Evolutionary conservation across 1,139 yeast species (phyloP), one percentile per base, ranked within the genome.

Genomic region (Blastobotrys illinoisensis): DNA sequence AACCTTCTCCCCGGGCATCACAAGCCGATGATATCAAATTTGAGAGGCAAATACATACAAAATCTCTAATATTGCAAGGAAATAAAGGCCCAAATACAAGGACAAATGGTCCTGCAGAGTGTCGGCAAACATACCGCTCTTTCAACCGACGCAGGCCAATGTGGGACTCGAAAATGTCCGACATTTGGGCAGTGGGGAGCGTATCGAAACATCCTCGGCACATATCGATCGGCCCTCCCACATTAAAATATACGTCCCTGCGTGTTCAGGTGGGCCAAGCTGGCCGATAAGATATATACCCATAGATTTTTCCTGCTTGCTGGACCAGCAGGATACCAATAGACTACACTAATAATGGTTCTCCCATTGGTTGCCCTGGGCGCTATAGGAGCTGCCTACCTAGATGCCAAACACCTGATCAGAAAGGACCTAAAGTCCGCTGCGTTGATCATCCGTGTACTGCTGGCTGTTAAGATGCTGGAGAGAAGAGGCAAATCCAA

Each of bases 401-500:
- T 70, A 11, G 74, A 72, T 49, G 63, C 73, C 14, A 60, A 61
- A 18, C 60, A 64, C 14, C 65, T 64, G 26, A 49, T 72, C 16
- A 47, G 59, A n/a, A 61, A 62, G 13, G 77, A 74, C 53, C 18
- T 51, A 11, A 40, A 47, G 46, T 44, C 46, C 18, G 40, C 40
- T 32, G 40, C 40, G 40, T 2, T 11, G 14, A 6, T 32, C 11
- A 32, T 32, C 16, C 5, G 16, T 6, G 16, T 13, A 2, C 1
- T n/a, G 13, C 2, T 32, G 11, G 16, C 6, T 16, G 16, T 11
- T 14, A 46, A 51, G 14, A 24, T 50, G 16, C 40, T 32, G 40
- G 40, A 32, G 11, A 11, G 40, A 32, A 6, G 40, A n/a, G 81
- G 80, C 16, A 75, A 73, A 58, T 82, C 83, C 53, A 83, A 83